A percentile compares a stretch with the other conserved stretches of the same genome.
phyloP scores from a whole-genome alignment of 164 flowering plant genomes.

The Magnolia sinica region DNA sequence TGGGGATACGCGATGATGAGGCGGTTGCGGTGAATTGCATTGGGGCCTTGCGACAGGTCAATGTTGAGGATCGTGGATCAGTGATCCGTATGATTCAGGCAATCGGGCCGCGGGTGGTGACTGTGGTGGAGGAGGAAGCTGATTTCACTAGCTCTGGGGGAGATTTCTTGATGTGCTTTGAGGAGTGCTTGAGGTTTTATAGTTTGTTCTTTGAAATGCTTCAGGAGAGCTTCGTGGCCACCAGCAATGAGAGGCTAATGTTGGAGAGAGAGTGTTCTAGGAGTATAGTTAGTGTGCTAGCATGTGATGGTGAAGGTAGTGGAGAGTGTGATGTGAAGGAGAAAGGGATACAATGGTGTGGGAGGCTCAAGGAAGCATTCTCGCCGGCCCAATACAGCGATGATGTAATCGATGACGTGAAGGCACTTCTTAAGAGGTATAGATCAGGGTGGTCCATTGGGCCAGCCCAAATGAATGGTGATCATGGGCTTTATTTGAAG shows the following conservation, averaged over 20 bases:
- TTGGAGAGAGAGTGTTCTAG: constrained; percentile 63
- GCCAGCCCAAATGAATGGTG: constrained; percentile 27
- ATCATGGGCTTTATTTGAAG: constrained; percentile 49
- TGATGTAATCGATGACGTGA: constrained; percentile 66
- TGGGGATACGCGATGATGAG: constrained; percentile 47
- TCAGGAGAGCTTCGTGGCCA: constrained; percentile 58
- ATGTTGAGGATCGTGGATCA: constrained; percentile 30
- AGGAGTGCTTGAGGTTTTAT: constrained; percentile 66
- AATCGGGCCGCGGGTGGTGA: constrained; percentile 42
- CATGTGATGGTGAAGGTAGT: constrained; percentile 36
- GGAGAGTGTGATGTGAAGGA: constrained; percentile 58
- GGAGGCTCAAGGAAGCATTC: constrained; percentile 37
- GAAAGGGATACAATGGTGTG: constrained; percentile 59
- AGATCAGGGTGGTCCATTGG: constrained; percentile 51
- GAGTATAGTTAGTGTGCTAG: constrained; percentile 53
- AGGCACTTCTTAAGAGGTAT: constrained; percentile 62
- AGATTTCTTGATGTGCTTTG: constrained; percentile 59
- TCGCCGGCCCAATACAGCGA: constrained; percentile 40
- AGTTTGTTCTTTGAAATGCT: constrained; percentile 61
- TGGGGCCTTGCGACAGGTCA: constrained; percentile 42
- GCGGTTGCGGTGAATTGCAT: constrained; percentile 60
- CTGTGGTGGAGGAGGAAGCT: constrained; percentile 76
- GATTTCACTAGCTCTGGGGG: constrained; percentile 43
- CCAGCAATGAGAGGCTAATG: constrained; percentile 64
- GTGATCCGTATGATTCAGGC: constrained; percentile 34